phyloP scores from a whole-genome alignment of 2,329 filamentous ascomycete species.

The Pyrenochaeta sp. region DNA sequence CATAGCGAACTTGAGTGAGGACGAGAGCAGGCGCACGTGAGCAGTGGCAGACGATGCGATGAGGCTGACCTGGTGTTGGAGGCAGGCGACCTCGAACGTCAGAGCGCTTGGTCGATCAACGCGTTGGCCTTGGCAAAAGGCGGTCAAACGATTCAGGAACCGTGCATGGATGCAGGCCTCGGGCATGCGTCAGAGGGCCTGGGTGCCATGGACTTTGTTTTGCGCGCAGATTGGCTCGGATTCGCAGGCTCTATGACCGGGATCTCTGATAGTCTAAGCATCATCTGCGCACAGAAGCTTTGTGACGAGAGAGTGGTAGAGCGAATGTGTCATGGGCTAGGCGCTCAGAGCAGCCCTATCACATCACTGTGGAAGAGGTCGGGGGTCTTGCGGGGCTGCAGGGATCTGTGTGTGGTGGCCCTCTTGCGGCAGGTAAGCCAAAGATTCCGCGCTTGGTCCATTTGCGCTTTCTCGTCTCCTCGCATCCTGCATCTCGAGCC shows the following conservation, averaged over 20 bases:
- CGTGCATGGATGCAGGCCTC: background rate
- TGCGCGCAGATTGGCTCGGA: conserved; percentile 2
- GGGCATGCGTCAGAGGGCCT: conserved; percentile 9
- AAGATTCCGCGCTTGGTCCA: conserved; percentile 13
- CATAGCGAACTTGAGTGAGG: conserved; percentile 7
- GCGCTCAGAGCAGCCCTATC: conserved; percentile 10
- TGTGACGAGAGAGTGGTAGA: background rate
- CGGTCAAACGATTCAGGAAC: conserved; percentile 7
- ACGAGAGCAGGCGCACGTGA: conserved; percentile 14
- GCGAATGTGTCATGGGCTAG: background rate
- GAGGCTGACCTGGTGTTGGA: background rate
- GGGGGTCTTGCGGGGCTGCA: conserved; percentile 19
- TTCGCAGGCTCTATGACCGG: background rate
- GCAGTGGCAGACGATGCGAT: conserved; percentile 4
- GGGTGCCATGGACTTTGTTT: conserved; percentile 11
- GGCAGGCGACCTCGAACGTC: conserved; percentile 8
- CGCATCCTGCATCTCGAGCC: conserved; percentile 10
- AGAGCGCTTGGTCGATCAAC: background rate
- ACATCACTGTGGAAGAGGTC: conserved; percentile 6
- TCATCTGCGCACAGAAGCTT: conserved; percentile 2
- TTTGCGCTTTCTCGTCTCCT: conserved; percentile 27
- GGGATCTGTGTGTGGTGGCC: conserved; percentile 7
- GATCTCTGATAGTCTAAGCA: conserved; percentile 6
- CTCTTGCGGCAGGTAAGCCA: conserved; percentile 10
- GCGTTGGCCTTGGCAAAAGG: background rate